These are phyloP conservation scores for Fraxinus dipetala DNA, from an alignment of 305 asterid genomes.

Conservation along the genomic window DNA sequence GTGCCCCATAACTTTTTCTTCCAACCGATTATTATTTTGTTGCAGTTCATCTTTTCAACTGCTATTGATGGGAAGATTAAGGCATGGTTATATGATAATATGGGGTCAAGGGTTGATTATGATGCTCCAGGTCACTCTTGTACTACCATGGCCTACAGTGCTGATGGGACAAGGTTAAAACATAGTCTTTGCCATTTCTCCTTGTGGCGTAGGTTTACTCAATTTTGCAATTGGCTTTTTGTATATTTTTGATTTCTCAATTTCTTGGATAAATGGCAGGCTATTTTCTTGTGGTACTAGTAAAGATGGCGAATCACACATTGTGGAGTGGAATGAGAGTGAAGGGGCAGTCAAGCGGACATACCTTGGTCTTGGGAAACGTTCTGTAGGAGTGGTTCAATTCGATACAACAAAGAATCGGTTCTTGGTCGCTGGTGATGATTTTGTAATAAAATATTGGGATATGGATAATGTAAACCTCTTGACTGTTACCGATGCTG, in stretches of 20 bases:
- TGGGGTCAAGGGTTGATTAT: slow-evolving; percentile 41
- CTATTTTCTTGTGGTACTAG: slow-evolving; percentile 72
- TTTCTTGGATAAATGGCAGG: slow-evolving; percentile 32
- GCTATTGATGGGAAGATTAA: slow-evolving; percentile 47
- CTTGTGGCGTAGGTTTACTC: background rate
- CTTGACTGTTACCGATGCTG: slow-evolving; percentile 53
- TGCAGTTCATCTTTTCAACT: slow-evolving; percentile 47
- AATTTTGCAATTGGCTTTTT: background rate
- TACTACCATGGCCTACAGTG: slow-evolving; percentile 48
- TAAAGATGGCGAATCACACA: slow-evolving; percentile 61
- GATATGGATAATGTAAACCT: slow-evolving; percentile 60
- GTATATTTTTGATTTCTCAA: background rate
- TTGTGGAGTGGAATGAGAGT: slow-evolving; percentile 76
- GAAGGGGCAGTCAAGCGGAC: slow-evolving; percentile 61
- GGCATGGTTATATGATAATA: slow-evolving; percentile 47
- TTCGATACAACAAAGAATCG: slow-evolving; percentile 69
- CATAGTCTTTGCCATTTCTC: background rate
- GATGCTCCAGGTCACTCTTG: slow-evolving; percentile 45
- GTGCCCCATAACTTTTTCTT: slow-evolving; percentile 1
- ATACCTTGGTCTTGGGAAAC: slow-evolving; percentile 59
- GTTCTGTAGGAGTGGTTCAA: slow-evolving; percentile 57
- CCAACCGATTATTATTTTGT: slow-evolving; percentile 9
- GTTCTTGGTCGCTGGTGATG: slow-evolving; percentile 75
- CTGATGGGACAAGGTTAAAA: slow-evolving; percentile 47
- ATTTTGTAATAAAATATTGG: slow-evolving; percentile 63